Evolutionary conservation across 768 basidiomycete species (phyloP).

Genomic region (Arthromyces matolae): DNA sequence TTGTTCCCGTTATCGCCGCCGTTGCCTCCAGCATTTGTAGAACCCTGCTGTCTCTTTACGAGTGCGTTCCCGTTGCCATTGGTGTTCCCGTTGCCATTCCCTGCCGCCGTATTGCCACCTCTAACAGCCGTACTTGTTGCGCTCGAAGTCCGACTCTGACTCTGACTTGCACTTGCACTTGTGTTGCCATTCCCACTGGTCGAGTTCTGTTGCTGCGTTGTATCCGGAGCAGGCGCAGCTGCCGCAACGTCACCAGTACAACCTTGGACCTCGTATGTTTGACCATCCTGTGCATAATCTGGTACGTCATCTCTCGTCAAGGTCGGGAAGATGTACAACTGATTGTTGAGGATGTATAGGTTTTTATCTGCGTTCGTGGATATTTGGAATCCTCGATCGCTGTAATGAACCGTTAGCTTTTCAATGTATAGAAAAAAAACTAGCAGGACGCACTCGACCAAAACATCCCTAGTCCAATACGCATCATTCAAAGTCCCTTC

Average conservation of each 20-base stretch:
- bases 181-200: conserved; percentile 11
- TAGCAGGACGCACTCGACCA: conserved; percentile 48
- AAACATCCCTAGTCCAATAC: conserved; percentile 66
- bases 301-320: conserved; percentile 61
- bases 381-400: conserved; percentile 79
- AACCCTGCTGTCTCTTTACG: neutral
- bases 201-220: neutral
- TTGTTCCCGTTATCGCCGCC: neutral
- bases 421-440: conserved; percentile 1
- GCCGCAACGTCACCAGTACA: conserved; percentile 43
- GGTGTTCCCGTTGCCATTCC: neutral
- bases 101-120: neutral
- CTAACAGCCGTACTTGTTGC: neutral
- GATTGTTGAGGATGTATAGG: conserved; percentile 60
- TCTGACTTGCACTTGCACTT: neutral
- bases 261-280: conserved; percentile 60
- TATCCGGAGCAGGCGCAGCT: neutral
- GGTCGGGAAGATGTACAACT: conserved; percentile 80
- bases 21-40: neutral
- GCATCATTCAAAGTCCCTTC: conserved; percentile 39
- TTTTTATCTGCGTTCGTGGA: conserved; percentile 59
- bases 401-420: conserved; percentile 17
- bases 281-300: conserved; percentile 48
- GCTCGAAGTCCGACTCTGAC: neutral
- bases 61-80: neutral